Evolutionary conservation across 2,329 filamentous ascomycete genomes (phyloP), one percentile per base, ranked within the genome.

Genomic region (Lasiodiplodia citricola): DNA sequence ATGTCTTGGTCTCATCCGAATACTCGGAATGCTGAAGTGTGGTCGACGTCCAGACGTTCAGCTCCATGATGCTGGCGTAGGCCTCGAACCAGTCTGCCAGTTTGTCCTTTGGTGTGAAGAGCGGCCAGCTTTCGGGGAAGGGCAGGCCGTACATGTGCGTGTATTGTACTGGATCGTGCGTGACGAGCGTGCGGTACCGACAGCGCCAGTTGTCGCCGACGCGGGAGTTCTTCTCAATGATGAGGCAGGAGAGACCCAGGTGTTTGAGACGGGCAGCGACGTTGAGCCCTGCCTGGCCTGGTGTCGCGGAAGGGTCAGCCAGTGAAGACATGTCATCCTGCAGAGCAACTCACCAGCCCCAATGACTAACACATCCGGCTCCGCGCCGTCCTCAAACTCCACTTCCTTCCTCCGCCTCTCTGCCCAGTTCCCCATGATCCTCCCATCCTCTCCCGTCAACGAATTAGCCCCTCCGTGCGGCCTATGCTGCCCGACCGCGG

Each of bases 101-200:
- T 74, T 92, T 92, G 76, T 92, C 90, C 74, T 91, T 92, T 4
- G 90, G 89, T 0, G 89, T 91, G 76, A 91, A 92, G 23, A 90
- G 80, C 3, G 90, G 90, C 90, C 90, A 92, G 66, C 85, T 84
- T 0, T 84, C 74, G 0, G 90, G 90, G 74, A 92, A 92, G 0
- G 81, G 79, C 3, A 92, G 72, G 75, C 91, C 92, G 0, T 90
- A 87, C 72, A 75, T 73, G 70, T 83, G 81, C 64, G 81, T 79
- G 67, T 80, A 83, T 77, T 82, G 89, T 2, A 91, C 87, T 0
- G 89, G 88, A 71, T 92, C 90, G 72, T 92, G 90, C 0, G 90
- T 85, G 1, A 91, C 88, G 0, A 92, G 85, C 4, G 74, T 75
- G n/a, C 80, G 77, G 70, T 87, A 87, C 18, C 85, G 79, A 14